Percentiles rank a stretch among this genome's conserved stretches.
Conservation (phyloP, 164 flowering plant genomes). For the Warburgia ugandensis region DNA sequence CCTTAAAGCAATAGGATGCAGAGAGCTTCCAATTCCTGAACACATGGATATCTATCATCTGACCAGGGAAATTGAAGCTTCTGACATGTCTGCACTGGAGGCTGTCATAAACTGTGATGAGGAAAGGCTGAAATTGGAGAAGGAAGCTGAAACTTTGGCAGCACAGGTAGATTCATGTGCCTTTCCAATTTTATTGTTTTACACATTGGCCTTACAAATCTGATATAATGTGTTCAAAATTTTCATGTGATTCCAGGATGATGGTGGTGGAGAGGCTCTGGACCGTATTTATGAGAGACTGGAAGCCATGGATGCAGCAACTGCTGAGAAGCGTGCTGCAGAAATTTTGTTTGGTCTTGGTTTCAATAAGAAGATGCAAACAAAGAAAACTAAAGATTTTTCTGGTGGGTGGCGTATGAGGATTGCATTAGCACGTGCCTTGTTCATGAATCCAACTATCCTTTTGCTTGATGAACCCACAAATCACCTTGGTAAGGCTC, state of each 20-base stretch:
- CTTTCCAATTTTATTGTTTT: too few relatives aligned
- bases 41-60: conserved; percentile 97
- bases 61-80: conserved; percentile 85
- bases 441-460: conserved; percentile 90
- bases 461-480: conserved; percentile 89
- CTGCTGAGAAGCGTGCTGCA: conserved; percentile 97
- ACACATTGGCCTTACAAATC: too few relatives aligned
- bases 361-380: conserved; percentile 80
- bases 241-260: conserved; percentile 38
- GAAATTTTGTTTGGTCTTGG: conserved; percentile 95
- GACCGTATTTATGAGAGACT: conserved; percentile 89
- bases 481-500: conserved; percentile 75
- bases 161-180: conserved; percentile 43
- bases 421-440: conserved; percentile 84
- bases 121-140: conserved; percentile 74
- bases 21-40: conserved; percentile 94
- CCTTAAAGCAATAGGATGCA: conserved; percentile 68
- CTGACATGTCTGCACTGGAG: conserved; percentile 85
- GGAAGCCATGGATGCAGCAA: conserved; percentile 84
- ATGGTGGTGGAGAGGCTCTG: conserved; percentile 79
- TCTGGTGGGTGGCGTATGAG: conserved; percentile 99
- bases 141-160: conserved; percentile 74
- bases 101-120: conserved; percentile 94
- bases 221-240: too few relatives aligned
- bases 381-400: conserved; percentile 78